Evolutionary conservation across 164 flowering plant genomes (phyloP).

Genomic region (Piper longum): DNA sequence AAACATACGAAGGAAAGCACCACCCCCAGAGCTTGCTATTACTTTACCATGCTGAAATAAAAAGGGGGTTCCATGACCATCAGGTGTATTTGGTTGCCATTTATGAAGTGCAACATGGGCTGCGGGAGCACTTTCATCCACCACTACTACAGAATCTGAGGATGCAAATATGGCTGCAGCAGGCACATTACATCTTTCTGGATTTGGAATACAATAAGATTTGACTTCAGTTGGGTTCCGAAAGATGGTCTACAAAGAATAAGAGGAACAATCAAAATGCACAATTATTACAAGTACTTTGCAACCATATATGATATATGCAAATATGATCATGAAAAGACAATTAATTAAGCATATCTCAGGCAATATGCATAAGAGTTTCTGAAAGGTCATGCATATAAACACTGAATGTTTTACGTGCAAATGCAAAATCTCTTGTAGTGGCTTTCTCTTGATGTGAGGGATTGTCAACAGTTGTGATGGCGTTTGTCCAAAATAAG

Average conservation of each 20-base stretch:
- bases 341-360: background rate
- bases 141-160: constrained; percentile 65
- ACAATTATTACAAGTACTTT: background rate
- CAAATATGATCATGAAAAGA: background rate
- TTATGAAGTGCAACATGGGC: constrained; percentile 84
- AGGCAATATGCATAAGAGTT: background rate
- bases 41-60: constrained; percentile 87
- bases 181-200: constrained; percentile 94
- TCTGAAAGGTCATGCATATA: background rate
- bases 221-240: constrained; percentile 77
- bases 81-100: constrained; percentile 99
- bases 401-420: constrained; percentile 34
- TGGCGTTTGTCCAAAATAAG: constrained; percentile 98
- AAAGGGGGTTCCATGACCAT: constrained; percentile 89
- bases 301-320: background rate
- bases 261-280: background rate
- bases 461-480: constrained; percentile 86
- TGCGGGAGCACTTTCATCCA: constrained; percentile 82
- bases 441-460: constrained; percentile 68
- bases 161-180: constrained; percentile 83
- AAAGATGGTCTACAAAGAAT: constrained; percentile 64
- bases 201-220: constrained; percentile 58
- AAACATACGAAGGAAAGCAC: constrained; percentile 83
- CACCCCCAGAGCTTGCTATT: constrained; percentile 41
- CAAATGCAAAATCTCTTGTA: constrained; percentile 78